A percentile compares a stretch with the other conserved stretches of the same genome.
These are phyloP conservation scores for Clavispora fructus DNA, from an alignment of 805 yeast genomes.

Conservation along the genomic window DNA sequence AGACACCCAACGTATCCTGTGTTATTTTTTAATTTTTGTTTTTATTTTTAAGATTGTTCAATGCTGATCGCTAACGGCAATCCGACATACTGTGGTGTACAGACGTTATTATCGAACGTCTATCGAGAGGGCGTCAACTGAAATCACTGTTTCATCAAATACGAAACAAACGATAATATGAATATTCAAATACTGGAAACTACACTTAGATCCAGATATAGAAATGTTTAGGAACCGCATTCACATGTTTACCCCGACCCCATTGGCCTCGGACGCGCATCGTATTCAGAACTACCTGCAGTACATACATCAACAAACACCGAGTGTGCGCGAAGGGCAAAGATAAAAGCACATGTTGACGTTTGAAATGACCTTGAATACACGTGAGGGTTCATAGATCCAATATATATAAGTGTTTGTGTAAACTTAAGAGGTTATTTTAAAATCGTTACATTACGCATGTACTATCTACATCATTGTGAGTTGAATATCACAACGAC, in stretches of 20 bases:
- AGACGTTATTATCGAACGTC: neutral
- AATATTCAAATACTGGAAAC: too few species aligned
- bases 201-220: too few species aligned
- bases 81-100: neutral
- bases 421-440: too few species aligned
- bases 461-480: neutral
- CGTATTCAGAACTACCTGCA: neutral
- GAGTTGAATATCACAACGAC: conserved; percentile 3
- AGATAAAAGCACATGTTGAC: too few species aligned
- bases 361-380: too few species aligned
- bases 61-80: neutral
- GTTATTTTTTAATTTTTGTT: neutral
- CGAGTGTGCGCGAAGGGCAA: neutral
- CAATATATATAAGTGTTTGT: too few species aligned
- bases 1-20: neutral
- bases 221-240: too few species aligned
- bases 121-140: neutral
- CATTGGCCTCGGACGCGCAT: neutral
- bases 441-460: too few species aligned
- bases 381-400: too few species aligned
- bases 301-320: neutral
- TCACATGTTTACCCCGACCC: too few species aligned
- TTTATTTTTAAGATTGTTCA: neutral
- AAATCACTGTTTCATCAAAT: too few species aligned
- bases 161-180: too few species aligned